These are phyloP conservation scores for Cymbidium sinense DNA, from an alignment of 106 monocot genomes.

Conservation along the genomic window DNA sequence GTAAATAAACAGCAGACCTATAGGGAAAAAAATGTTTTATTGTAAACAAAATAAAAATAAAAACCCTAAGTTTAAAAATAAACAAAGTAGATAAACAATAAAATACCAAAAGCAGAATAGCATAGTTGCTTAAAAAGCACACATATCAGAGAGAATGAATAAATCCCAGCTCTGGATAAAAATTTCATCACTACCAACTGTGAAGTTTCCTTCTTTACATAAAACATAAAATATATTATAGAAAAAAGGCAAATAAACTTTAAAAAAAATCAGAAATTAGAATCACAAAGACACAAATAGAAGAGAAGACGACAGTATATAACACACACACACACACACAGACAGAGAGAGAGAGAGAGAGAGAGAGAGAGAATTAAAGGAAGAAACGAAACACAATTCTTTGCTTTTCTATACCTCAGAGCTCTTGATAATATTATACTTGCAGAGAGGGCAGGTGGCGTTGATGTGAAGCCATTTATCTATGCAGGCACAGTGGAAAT, in stretches of 20 bases:
- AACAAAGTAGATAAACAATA: no score
- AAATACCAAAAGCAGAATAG: no score
- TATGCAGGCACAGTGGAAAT: slow-evolving; percentile 67
- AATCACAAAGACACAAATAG: background rate
- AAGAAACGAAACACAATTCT: background rate
- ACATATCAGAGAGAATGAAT: no score
- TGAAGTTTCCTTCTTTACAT: background rate
- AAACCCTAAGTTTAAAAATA: no score
- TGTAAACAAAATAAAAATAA: no score
- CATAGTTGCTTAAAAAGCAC: no score
- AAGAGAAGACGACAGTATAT: background rate
- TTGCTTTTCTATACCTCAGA: slow-evolving; percentile 18
- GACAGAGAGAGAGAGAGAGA: background rate
- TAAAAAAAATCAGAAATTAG: background rate
- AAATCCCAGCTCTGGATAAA: no score
- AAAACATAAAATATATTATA: background rate
- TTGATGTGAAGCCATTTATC: slow-evolving; percentile 81
- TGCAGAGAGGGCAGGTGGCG: slow-evolving; percentile 79
- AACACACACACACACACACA: background rate
- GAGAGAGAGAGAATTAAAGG: no score
- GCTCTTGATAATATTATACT: slow-evolving; percentile 67
- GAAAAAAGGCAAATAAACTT: background rate
- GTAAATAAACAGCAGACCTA: no score
- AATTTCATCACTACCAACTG: background rate
- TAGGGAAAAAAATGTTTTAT: no score